These are phyloP conservation scores for Magnusiomyces suaveolens DNA, from an alignment of 1,139 yeast genomes.

Conservation along the genomic window DNA sequence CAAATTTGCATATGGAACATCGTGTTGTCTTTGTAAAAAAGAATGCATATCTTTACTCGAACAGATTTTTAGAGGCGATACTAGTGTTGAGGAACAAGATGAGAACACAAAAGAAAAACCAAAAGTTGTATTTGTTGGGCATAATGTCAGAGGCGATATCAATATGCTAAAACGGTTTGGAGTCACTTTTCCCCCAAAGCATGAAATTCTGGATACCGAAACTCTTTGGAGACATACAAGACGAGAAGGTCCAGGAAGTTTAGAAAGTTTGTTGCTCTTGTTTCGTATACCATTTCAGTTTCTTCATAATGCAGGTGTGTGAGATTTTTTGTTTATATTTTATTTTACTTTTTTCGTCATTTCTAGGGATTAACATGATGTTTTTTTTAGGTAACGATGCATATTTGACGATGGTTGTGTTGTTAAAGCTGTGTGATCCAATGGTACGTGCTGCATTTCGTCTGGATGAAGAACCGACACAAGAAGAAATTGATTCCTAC, in stretches of 20 bases:
- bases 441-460: conserved; percentile 32
- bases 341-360: no score
- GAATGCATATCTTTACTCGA: neutral
- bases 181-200: conserved; percentile 37
- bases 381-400: conserved; percentile 85
- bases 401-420: conserved; percentile 50
- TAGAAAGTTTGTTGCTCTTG: conserved; percentile 43
- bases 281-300: conserved; percentile 52
- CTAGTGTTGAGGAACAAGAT: neutral
- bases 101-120: neutral
- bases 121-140: conserved; percentile 51
- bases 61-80: no score
- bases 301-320: conserved; percentile 70
- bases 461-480: conserved; percentile 24
- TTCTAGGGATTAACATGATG: no score
- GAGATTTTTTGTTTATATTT: no score
- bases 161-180: conserved; percentile 44
- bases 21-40: neutral
- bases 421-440: conserved; percentile 49
- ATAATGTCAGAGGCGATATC: conserved; percentile 55
- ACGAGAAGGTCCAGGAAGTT: conserved; percentile 38
- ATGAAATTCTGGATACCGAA: conserved; percentile 43
- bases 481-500: neutral
- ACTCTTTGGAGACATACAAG: conserved; percentile 32
- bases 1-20: neutral